Evolutionary conservation across 768 basidiomycete genomes (phyloP).

Genomic region (Rickenella mellea): DNA sequence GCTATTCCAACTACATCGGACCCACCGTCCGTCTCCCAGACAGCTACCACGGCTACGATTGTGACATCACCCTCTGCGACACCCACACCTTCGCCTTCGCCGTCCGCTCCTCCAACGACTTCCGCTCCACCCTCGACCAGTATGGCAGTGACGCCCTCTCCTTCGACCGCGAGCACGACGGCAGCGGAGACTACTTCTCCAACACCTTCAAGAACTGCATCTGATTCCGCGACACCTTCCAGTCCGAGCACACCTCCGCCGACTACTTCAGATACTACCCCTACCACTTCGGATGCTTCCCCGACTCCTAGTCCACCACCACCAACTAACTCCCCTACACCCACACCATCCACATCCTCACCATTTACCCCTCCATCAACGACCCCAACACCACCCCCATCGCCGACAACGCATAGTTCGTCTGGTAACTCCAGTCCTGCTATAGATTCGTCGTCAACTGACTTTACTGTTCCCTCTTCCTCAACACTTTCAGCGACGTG

Average conservation of each 20-base stretch:
- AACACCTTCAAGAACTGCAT: slow-evolving; percentile 3
- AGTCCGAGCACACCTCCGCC: slow-evolving; percentile 3
- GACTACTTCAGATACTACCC: slow-evolving; percentile 10
- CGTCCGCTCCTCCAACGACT: background rate
- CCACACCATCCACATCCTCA: background rate
- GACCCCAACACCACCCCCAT: slow-evolving; percentile 4
- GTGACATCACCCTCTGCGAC: background rate
- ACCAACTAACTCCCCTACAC: background rate
- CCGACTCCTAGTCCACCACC: slow-evolving; percentile 3
- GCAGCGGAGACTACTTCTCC: slow-evolving; percentile 10
- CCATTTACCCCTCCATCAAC: slow-evolving; percentile 1
- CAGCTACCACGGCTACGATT: slow-evolving; percentile 12
- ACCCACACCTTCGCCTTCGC: slow-evolving; percentile 7
- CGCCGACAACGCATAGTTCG: slow-evolving; percentile 14
- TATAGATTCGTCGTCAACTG: background rate
- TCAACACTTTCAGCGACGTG: slow-evolving; percentile 42
- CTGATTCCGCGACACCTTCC: slow-evolving; percentile 13
- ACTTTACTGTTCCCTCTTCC: slow-evolving; percentile 7
- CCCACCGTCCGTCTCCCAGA: slow-evolving; percentile 11
- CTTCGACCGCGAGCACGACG: slow-evolving; percentile 5
- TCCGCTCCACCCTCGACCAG: slow-evolving; percentile 3
- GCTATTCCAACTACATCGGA: slow-evolving; percentile 12
- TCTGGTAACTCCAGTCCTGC: slow-evolving; percentile 1
- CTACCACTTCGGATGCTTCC: slow-evolving; percentile 6
- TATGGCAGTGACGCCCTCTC: slow-evolving; percentile 13